A percentile compares a stretch with the other conserved stretches of the same genome.
phyloP scores from a whole-genome alignment of 192 early-diverging fungal species.

The Lunasporangiospora selenospora region DNA sequence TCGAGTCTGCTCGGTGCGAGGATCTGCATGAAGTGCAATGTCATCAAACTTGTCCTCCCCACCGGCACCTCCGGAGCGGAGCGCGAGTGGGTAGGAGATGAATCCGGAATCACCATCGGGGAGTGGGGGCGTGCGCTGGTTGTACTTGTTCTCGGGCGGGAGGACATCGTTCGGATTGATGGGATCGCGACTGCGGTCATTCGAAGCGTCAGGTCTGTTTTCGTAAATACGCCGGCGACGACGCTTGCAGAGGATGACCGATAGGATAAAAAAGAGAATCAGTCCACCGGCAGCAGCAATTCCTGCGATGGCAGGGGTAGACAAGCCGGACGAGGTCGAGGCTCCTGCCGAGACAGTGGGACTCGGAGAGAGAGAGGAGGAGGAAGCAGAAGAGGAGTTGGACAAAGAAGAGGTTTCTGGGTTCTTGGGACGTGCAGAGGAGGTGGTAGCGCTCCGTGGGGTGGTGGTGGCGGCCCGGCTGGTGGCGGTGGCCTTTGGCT shows the following conservation, averaged over 20 bases:
- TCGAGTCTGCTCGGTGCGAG: background rate
- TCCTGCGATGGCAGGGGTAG: conserved; percentile 33
- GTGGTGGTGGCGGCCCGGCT: background rate
- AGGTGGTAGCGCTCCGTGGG: background rate
- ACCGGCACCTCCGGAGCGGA: background rate
- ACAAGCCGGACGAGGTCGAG: conserved; percentile 8
- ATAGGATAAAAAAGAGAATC: conserved; percentile 26
- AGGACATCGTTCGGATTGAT: conserved; percentile 42
- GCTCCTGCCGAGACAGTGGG: background rate
- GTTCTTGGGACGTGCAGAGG: background rate
- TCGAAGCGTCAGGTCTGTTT: background rate
- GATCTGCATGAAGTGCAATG: background rate
- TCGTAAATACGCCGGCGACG: conserved; percentile 12
- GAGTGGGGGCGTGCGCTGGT: conserved; percentile 1
- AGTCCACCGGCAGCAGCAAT: conserved; percentile 34
- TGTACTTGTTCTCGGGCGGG: conserved; percentile 17
- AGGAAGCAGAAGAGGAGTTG: background rate
- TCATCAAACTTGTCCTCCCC: background rate
- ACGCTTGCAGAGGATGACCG: conserved; percentile 26
- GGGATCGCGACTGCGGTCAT: conserved; percentile 39
- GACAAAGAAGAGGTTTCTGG: background rate
- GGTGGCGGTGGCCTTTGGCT: background rate
- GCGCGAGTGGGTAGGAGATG: conserved; percentile 11
- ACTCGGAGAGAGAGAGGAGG: background rate
- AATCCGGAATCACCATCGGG: conserved; percentile 1